Percentiles rank a stretch among this genome's conserved stretches.
These are phyloP conservation scores for Skeletonema potamos DNA, from an alignment of 108 stramenopile species.

Conservation along the genomic window DNA sequence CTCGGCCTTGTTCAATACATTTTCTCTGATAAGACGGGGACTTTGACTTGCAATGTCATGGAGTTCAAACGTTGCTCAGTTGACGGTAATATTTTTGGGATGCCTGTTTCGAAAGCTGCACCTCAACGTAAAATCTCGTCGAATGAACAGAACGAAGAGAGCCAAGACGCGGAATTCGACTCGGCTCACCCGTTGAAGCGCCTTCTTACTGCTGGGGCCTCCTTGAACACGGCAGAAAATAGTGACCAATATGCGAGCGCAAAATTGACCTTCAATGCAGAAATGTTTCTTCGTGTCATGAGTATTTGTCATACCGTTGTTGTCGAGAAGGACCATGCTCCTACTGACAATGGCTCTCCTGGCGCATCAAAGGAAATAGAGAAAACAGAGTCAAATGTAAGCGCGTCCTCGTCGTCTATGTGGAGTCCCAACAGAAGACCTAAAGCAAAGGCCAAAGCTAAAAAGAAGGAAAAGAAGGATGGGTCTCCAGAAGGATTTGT, in stretches of 20 bases:
- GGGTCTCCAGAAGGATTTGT: slow-evolving; percentile 79
- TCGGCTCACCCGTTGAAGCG: slow-evolving; percentile 54
- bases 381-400: neutral
- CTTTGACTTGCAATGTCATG: slow-evolving; percentile 98
- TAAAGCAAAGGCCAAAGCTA: slow-evolving; percentile 13
- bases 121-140: slow-evolving; percentile 15
- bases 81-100: slow-evolving; percentile 85
- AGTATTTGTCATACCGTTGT: slow-evolving; percentile 92
- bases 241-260: slow-evolving; percentile 2
- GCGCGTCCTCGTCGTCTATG: neutral
- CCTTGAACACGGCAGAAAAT: neutral
- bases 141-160: slow-evolving; percentile 17
- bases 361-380: neutral
- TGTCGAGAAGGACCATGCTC: slow-evolving; percentile 81
- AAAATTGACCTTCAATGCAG: slow-evolving; percentile 76
- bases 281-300: slow-evolving; percentile 91
- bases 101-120: slow-evolving; percentile 67
- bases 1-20: slow-evolving; percentile 94
- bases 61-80: slow-evolving; percentile 95
- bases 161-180: slow-evolving; percentile 21
- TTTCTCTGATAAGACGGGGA: slow-evolving; percentile 97
- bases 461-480: slow-evolving; percentile 52
- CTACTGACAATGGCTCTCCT: neutral
- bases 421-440: neutral
- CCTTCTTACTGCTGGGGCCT: slow-evolving; percentile 55